Evolutionary conservation across 192 early-diverging fungal genomes (phyloP).

Genomic region (Backusella tuberculispora): DNA sequence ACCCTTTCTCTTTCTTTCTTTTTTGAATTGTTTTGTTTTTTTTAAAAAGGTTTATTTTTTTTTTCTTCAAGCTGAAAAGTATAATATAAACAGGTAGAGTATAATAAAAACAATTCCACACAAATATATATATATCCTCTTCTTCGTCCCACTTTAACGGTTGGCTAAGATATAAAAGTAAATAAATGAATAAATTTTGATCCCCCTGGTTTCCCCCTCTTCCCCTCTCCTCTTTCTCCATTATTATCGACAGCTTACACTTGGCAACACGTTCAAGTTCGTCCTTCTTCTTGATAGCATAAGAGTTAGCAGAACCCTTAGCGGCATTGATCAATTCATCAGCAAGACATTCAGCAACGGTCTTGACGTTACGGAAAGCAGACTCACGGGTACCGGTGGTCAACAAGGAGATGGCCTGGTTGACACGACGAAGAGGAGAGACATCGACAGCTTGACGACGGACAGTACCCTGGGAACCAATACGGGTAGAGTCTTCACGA

Average conservation of each 20-base stretch:
- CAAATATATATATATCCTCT: neutral
- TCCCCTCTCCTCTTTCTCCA: too few relatives aligned
- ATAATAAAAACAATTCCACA: neutral
- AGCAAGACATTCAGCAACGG: conserved; percentile 99
- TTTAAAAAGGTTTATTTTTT: neutral
- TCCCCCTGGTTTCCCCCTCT: too few relatives aligned
- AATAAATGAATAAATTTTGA: too few relatives aligned
- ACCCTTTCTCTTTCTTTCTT: neutral
- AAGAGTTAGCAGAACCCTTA: conserved; percentile 97
- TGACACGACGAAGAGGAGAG: conserved; percentile 96
- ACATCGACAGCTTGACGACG: conserved; percentile 99
- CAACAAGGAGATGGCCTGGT: conserved; percentile 93
- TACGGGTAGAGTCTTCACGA: conserved; percentile 98
- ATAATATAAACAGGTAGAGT: neutral
- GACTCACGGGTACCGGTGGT: conserved; percentile 97
- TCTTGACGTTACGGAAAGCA: conserved; percentile 99
- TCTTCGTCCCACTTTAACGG: neutral
- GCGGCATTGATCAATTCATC: conserved; percentile 99
- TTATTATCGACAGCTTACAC: conserved; percentile 30
- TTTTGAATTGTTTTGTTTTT: neutral
- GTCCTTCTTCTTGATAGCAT: conserved; percentile 99
- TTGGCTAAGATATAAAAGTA: neutral
- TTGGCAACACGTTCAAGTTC: conserved; percentile 92
- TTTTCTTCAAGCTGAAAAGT: too few relatives aligned
- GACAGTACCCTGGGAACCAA: conserved; percentile 96